phyloP scores from a whole-genome alignment of 2,329 filamentous ascomycete genomes.

The Penicillium sp. region DNA sequence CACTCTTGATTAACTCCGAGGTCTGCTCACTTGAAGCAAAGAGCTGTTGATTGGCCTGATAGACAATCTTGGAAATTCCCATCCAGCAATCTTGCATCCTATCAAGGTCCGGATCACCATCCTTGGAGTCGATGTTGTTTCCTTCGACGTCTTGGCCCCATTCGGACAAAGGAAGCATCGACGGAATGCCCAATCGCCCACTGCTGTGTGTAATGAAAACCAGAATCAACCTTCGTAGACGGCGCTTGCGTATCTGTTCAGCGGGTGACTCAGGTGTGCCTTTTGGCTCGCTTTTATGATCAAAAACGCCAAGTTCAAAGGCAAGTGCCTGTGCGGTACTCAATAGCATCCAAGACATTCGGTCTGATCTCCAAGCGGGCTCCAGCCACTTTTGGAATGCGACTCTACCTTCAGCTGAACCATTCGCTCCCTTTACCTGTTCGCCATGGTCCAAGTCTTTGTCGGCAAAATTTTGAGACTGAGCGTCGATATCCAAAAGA shows the following conservation, averaged over 20 bases:
- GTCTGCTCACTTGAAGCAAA: slow-evolving; percentile 88
- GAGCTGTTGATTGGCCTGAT: slow-evolving; percentile 81
- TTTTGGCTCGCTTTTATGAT: slow-evolving; percentile 75
- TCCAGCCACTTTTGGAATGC: slow-evolving; percentile 92
- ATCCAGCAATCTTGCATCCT: slow-evolving; percentile 81
- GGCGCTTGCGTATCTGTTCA: slow-evolving; percentile 76
- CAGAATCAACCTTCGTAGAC: slow-evolving; percentile 81
- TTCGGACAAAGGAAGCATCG: slow-evolving; percentile 71
- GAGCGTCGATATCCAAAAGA: slow-evolving; percentile 68
- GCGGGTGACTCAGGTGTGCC: slow-evolving; percentile 49
- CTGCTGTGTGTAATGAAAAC: slow-evolving; percentile 95
- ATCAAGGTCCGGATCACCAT: slow-evolving; percentile 49
- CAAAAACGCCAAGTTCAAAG: slow-evolving; percentile 94
- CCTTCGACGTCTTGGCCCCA: slow-evolving; percentile 43
- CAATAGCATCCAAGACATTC: slow-evolving; percentile 97
- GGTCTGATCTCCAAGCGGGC: slow-evolving; percentile 89
- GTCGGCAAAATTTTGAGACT: slow-evolving; percentile 57
- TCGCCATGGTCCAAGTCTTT: slow-evolving; percentile 41
- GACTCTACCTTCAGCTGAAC: slow-evolving; percentile 73
- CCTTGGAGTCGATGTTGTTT: slow-evolving; percentile 27
- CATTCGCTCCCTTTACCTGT: slow-evolving; percentile 49
- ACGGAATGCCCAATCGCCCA: slow-evolving; percentile 86
- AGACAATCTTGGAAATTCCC: slow-evolving; percentile 89
- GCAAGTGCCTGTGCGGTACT: slow-evolving; percentile 87
- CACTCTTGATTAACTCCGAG: slow-evolving; percentile 81